Percentiles rank a stretch among this genome's conserved stretches.
Conservation (phyloP, 495 filamentous ascomycete species). For the Penicillium malachiteum region DNA sequence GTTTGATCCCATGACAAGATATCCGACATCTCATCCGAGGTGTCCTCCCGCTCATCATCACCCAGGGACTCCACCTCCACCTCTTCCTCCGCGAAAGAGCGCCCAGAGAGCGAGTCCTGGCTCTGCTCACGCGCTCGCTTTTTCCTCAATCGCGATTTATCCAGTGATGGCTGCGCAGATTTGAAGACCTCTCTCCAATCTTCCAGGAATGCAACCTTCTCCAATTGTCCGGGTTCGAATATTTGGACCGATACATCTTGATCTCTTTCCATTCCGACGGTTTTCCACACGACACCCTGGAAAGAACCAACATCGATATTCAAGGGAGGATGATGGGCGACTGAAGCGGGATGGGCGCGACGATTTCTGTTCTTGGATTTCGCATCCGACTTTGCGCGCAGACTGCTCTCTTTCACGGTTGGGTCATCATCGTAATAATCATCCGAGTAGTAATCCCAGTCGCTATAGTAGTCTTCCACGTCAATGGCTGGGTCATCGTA, state of each 20-base stretch:
- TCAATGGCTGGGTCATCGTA: conserved; percentile 44
- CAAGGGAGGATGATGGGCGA: not conserved
- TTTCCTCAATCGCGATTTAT: conserved; percentile 24
- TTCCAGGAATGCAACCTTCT: conserved; percentile 47
- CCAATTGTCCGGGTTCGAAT: conserved; percentile 38
- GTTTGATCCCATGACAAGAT: conserved; percentile 10
- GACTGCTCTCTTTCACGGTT: conserved; percentile 21
- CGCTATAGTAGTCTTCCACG: conserved; percentile 43
- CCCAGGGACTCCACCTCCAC: conserved; percentile 2
- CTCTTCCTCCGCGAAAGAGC: conserved; percentile 1
- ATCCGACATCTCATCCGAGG: conserved; percentile 23
- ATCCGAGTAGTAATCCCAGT: conserved; percentile 52
- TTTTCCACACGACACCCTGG: conserved; percentile 43
- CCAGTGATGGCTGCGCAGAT: conserved; percentile 33
- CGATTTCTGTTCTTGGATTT: not conserved
- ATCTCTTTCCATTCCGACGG: conserved; percentile 19
- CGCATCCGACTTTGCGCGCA: conserved; percentile 13
- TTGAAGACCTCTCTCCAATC: conserved; percentile 55
- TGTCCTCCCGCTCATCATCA: conserved; percentile 17
- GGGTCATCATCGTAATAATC: conserved; percentile 52
- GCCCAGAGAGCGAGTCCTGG: not conserved
- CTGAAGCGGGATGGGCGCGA: not conserved
- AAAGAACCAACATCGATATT: conserved; percentile 33
- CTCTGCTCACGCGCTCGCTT: conserved; percentile 1
- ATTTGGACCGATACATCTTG: conserved; percentile 30